These are phyloP conservation scores for Dysphania ambrosioides DNA, from an alignment of 148 eudicot species.

Conservation along the genomic window DNA sequence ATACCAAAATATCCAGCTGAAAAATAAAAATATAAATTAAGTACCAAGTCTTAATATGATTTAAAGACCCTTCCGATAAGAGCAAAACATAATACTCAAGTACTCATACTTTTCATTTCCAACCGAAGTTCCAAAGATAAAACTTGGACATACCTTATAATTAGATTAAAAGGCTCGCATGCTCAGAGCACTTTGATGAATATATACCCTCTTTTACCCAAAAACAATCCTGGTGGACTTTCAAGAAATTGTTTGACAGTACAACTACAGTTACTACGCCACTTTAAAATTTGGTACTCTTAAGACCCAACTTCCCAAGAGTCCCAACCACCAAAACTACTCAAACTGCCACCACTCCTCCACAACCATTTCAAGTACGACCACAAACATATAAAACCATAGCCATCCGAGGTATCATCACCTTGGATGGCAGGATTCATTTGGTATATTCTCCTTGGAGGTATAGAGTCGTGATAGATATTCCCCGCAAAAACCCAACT, in stretches of 20 bases:
- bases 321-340: too few relatives aligned
- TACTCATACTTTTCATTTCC: not conserved
- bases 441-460: too few relatives aligned
- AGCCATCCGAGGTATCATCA: too few relatives aligned
- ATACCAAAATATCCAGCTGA: not conserved
- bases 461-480: too few relatives aligned
- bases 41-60: not conserved
- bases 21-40: not conserved
- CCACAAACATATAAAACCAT: too few relatives aligned
- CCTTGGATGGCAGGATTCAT: too few relatives aligned
- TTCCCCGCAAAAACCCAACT: too few relatives aligned
- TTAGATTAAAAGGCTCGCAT: not conserved
- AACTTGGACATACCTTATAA: not conserved
- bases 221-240: not conserved
- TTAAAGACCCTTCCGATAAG: not conserved
- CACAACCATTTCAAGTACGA: too few relatives aligned
- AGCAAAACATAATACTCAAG: not conserved
- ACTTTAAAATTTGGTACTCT: not conserved
- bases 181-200: not conserved
- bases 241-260: not conserved
- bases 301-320: not conserved
- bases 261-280: not conserved
- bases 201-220: not conserved
- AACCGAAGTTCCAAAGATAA: not conserved
- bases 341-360: too few relatives aligned